Evolutionary conservation across 345 rosid genomes (phyloP).

Genomic region (Citrus trifoliata): DNA sequence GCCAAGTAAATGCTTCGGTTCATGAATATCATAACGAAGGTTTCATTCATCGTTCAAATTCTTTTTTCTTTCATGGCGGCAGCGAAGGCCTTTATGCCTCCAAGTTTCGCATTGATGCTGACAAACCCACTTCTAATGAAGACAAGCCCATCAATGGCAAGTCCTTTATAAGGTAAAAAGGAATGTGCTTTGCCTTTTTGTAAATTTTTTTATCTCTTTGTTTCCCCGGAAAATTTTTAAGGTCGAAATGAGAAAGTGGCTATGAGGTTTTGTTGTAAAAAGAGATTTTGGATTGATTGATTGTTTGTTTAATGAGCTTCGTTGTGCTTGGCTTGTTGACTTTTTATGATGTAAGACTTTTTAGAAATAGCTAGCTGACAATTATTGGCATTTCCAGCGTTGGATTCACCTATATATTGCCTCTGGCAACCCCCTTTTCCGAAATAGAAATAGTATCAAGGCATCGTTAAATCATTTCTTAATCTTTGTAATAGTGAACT

Average conservation of each 20-base stretch:
- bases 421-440: not conserved
- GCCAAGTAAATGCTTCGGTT: constrained; percentile 37
- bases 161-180: constrained; percentile 41
- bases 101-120: constrained; percentile 7
- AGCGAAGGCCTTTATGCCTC: constrained; percentile 58
- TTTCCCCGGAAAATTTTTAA: not conserved
- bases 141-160: constrained; percentile 35
- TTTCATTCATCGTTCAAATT: constrained; percentile 44
- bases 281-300: not conserved
- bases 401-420: not conserved
- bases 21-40: constrained; percentile 36
- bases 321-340: not conserved
- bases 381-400: not conserved
- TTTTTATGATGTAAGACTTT: not conserved
- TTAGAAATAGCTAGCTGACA: not conserved
- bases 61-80: constrained; percentile 57
- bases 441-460: not conserved
- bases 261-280: not conserved
- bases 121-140: constrained; percentile 13
- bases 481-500: not conserved
- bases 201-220: constrained; percentile 9
- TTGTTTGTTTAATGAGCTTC: not conserved
- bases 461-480: not conserved
- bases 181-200: not conserved
- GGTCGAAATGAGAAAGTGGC: not conserved